These are phyloP conservation scores for Allium sativum DNA, from an alignment of 106 monocot species.

Conservation along the genomic window DNA sequence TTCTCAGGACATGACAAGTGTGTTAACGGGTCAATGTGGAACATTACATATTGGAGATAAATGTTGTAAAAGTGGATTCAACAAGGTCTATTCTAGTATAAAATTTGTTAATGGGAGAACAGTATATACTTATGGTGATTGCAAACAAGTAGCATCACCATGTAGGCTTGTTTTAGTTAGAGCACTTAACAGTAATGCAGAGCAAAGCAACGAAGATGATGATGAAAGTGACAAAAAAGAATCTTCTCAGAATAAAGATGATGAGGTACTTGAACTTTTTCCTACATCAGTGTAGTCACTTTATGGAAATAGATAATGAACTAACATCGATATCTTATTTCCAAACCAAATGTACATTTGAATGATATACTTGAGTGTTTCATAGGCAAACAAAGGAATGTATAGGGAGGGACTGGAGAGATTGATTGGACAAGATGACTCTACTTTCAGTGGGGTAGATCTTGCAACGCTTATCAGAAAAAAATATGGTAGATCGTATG, in stretches of 20 bases:
- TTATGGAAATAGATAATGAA: neutral
- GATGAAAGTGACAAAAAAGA: slow-evolving; percentile 27
- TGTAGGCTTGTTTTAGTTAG: slow-evolving; percentile 17
- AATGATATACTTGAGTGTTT: neutral
- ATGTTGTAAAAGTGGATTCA: slow-evolving; percentile 25
- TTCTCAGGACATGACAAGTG: slow-evolving; percentile 48
- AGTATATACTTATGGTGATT: slow-evolving; percentile 21
- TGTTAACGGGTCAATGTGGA: slow-evolving; percentile 30
- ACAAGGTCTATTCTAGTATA: slow-evolving; percentile 24
- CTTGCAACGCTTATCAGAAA: slow-evolving; percentile 92
- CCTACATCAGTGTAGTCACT: neutral
- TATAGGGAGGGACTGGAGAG: slow-evolving; percentile 78
- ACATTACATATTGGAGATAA: slow-evolving; percentile 22
- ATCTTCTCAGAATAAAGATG: slow-evolving; percentile 14
- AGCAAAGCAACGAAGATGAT: slow-evolving; percentile 29
- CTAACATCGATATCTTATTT: neutral
- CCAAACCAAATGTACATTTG: neutral
- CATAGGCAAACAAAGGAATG: slow-evolving; percentile 32
- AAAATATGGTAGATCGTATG: slow-evolving; percentile 97
- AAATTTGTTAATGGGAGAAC: slow-evolving; percentile 19
- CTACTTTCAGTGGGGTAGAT: slow-evolving; percentile 77
- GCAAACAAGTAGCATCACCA: slow-evolving; percentile 8
- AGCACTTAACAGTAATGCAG: slow-evolving; percentile 37
- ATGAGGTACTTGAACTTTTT: slow-evolving; percentile 14
- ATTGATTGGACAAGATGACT: slow-evolving; percentile 70